Evolutionary conservation across 352 stramenopile species (phyloP).

Genomic region (Phytophthora parvispora): DNA sequence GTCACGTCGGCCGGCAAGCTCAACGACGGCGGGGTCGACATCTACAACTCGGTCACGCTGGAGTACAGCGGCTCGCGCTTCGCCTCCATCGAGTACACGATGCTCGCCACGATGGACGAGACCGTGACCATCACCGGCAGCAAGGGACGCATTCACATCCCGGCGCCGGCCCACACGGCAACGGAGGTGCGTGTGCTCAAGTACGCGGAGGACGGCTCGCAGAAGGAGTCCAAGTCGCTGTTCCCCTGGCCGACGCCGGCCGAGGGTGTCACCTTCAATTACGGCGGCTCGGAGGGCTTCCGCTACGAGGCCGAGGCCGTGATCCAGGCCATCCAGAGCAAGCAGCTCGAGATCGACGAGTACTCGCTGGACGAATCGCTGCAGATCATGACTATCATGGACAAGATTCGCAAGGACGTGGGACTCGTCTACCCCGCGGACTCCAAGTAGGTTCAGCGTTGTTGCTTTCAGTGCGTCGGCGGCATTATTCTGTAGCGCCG

Average conservation of each 20-base stretch:
- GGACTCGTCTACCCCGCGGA: conserved; percentile 50
- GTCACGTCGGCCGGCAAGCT: conserved; percentile 61
- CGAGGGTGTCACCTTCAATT: conserved; percentile 55
- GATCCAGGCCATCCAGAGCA: conserved; percentile 58
- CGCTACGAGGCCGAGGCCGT: conserved; percentile 80
- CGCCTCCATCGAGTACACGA: conserved; percentile 71
- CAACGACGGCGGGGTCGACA: conserved; percentile 61
- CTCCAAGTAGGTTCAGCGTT: conserved; percentile 12
- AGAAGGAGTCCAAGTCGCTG: conserved; percentile 40
- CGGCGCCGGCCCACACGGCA: conserved; percentile 55
- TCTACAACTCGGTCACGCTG: conserved; percentile 69
- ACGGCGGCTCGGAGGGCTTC: conserved; percentile 71
- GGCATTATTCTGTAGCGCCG: neutral
- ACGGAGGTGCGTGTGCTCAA: conserved; percentile 48
- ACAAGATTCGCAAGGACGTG: conserved; percentile 67
- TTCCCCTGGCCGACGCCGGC: conserved; percentile 55
- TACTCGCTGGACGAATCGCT: conserved; percentile 70
- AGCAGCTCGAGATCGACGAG: conserved; percentile 49
- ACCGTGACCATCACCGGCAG: conserved; percentile 75
- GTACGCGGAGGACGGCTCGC: conserved; percentile 10
- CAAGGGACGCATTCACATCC: conserved; percentile 71
- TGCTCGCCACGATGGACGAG: conserved; percentile 73
- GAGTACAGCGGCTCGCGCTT: conserved; percentile 63
- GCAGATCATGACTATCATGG: conserved; percentile 62
- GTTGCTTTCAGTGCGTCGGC: neutral